Evolutionary conservation across 1,284 basidiomycete genomes (phyloP).

Genomic region (Exobasidium cylindrosporum): DNA sequence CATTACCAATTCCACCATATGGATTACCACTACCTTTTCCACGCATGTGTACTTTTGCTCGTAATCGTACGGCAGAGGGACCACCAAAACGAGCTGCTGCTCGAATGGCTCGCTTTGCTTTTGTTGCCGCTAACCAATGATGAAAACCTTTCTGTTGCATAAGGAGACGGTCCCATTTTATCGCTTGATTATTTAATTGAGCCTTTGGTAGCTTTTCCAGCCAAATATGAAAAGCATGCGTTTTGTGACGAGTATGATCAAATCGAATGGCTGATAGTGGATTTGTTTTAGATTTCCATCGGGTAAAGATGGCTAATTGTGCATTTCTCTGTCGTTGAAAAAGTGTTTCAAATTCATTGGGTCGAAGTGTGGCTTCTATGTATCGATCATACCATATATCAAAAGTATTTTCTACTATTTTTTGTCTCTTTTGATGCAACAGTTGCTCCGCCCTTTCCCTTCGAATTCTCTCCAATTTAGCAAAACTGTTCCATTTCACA

Average conservation of each 20-base stretch:
- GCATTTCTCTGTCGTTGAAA: conserved; percentile 25
- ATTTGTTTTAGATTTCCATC: conserved; percentile 25
- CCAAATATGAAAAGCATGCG: conserved; percentile 20
- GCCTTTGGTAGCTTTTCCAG: conserved; percentile 19
- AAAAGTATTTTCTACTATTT: conserved; percentile 8
- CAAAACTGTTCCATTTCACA: conserved; percentile 20
- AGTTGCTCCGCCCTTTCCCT: conserved; percentile 11
- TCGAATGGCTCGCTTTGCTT: conserved; percentile 13
- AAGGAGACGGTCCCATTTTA: background rate
- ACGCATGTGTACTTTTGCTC: background rate
- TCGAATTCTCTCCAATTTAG: conserved; percentile 14
- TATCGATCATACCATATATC: conserved; percentile 23
- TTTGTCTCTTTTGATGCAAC: background rate
- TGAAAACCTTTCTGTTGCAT: conserved; percentile 14
- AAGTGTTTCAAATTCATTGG: conserved; percentile 30
- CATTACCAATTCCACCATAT: background rate
- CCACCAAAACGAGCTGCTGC: conserved; percentile 18
- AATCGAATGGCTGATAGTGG: conserved; percentile 29
- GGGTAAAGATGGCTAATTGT: conserved; percentile 14
- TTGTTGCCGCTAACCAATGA: conserved; percentile 11
- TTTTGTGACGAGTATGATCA: conserved; percentile 25
- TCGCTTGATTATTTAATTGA: conserved; percentile 11
- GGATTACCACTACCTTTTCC: background rate
- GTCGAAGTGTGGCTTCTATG: conserved; percentile 21
- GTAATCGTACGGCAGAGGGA: conserved; percentile 8